Evolutionary conservation across 2,329 filamentous ascomycete genomes (phyloP), one percentile per base, ranked within the genome.

Genomic region (Chaetomiaceae sp.): DNA sequence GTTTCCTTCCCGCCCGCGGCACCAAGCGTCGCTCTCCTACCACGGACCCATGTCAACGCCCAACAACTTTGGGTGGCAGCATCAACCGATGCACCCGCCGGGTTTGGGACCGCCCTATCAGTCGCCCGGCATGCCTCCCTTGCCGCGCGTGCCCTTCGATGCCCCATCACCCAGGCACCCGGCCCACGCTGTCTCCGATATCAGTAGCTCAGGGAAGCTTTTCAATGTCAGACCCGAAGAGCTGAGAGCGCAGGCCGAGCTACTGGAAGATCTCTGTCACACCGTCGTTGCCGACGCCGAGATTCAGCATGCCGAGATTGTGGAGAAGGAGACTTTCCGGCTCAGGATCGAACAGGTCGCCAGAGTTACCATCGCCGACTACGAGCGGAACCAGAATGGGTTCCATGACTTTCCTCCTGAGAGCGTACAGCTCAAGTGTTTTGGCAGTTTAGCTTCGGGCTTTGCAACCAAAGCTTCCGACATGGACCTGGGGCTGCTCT

Each of bases 391-490:
- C n/a, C 55, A 58, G 2, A 67, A 66, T 22, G 60, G 66, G 15
- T 53, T 66, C 4, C 49, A 51, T 0, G 66, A 74, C 8, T 81
- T 85, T 47, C 67, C 73, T 14, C 60, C 73, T 19, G 60, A 68
- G 9, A 76, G 76, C 42, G 75, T 91, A n/a, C 72, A 80, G 43
- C 70, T 94, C 12, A 80, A 80, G 56, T 88, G 84, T 58, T 94
- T 93, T 60, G 89, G 88, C 5, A 94, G 88, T 61, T 72, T 94
- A 38, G 78, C 79, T 17, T 90, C 88, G 11, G 89, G 89, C 0
- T 95, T 95, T 65, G 90, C 87, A 3, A 88, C 86, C 10, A 86
- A 86, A 57, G 80, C 81, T n/a, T 91, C 89, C 1, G 89, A 95
- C 59, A 88, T 95, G 84, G 90, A 96, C 64, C 76, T 95, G 24